Percentiles rank a stretch among this genome's conserved stretches.
phyloP scores from a whole-genome alignment of 345 rosid genomes.

The Populus ilicifolia region DNA sequence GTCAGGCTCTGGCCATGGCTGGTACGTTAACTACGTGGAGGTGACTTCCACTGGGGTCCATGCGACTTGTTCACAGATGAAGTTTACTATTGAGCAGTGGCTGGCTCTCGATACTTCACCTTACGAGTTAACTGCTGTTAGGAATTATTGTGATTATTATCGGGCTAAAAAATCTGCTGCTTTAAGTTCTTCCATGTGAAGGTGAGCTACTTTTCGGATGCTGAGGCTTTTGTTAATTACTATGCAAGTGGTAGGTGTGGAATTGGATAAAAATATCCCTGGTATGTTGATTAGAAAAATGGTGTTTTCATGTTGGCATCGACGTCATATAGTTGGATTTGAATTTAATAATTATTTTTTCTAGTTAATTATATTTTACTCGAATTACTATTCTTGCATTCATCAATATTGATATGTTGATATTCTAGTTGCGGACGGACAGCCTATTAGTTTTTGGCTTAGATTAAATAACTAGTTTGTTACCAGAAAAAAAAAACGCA shows the following conservation, averaged over 20 bases:
- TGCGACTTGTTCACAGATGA: conserved; percentile 42
- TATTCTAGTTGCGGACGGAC: not conserved
- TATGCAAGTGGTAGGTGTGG: not conserved
- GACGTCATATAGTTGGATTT: not conserved
- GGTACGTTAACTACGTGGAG: conserved; percentile 90
- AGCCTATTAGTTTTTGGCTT: not conserved
- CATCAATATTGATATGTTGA: not conserved
- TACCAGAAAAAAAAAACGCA: too few relatives aligned
- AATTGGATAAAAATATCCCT: not conserved
- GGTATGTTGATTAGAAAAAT: not conserved
- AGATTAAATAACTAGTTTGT: too few relatives aligned
- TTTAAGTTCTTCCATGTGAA: not conserved
- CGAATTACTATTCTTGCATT: not conserved
- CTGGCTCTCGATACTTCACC: conserved; percentile 65
- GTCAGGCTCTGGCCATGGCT: conserved; percentile 65
- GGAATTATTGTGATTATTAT: conserved; percentile 40
- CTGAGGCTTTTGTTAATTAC: not conserved
- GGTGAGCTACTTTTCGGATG: not conserved
- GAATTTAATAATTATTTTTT: not conserved
- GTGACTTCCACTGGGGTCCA: conserved; percentile 62
- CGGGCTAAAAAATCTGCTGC: not conserved
- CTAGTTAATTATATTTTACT: too few relatives aligned
- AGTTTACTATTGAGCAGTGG: conserved; percentile 87
- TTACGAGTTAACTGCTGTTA: conserved; percentile 47
- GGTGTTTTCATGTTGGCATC: not conserved